These are phyloP conservation scores for Trebouxia gelatinosa DNA, from an alignment of 163 green algal species.

Conservation along the genomic window DNA sequence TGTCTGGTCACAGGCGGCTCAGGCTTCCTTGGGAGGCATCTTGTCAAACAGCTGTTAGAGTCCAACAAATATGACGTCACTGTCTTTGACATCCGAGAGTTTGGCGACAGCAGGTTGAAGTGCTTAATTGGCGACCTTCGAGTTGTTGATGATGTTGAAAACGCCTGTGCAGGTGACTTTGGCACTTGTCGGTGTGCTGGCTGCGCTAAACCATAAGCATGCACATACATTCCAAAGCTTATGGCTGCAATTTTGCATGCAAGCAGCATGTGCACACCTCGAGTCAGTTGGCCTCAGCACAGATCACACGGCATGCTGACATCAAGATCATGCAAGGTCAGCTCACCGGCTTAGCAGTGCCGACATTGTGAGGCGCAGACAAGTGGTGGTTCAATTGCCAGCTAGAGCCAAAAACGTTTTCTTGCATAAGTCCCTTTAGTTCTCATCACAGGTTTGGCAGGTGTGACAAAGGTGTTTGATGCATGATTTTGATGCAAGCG, in stretches of 20 bases:
- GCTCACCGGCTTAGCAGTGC: too few relatives aligned
- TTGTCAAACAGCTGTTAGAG: conserved; percentile 76
- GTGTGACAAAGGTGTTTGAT: neutral
- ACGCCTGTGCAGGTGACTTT: conserved; percentile 34
- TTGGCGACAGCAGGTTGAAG: conserved; percentile 27
- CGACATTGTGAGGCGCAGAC: too few relatives aligned
- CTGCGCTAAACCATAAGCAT: too few relatives aligned
- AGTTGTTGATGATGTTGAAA: conserved; percentile 50
- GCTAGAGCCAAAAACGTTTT: neutral
- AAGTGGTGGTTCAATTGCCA: too few relatives aligned
- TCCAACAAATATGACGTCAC: conserved; percentile 66
- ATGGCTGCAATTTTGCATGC: neutral
- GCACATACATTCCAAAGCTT: neutral
- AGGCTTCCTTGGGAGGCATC: conserved; percentile 84
- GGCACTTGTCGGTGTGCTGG: neutral
- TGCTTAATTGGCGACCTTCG: conserved; percentile 76
- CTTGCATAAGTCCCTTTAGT: neutral
- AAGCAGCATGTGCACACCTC: neutral
- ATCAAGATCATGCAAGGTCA: neutral
- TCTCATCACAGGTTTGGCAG: neutral
- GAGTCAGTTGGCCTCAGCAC: neutral
- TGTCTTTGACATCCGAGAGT: conserved; percentile 80
- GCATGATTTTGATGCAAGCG: neutral
- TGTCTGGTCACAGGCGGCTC: conserved; percentile 75
- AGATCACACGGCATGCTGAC: neutral